These are phyloP conservation scores for Porphyrellus cyaneotinctus DNA, from an alignment of 768 basidiomycete genomes.

Conservation along the genomic window DNA sequence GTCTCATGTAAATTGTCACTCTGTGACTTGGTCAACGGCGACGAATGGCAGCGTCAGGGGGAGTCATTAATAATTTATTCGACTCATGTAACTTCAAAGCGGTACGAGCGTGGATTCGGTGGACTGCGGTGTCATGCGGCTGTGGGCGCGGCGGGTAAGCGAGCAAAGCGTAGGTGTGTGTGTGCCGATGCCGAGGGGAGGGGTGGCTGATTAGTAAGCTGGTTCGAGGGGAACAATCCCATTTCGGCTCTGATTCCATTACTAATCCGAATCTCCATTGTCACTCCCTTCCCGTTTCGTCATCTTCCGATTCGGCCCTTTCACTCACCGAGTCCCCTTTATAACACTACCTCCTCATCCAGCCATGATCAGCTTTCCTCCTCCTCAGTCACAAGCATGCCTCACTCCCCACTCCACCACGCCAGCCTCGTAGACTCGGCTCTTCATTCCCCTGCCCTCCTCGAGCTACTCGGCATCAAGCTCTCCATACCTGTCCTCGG, in stretches of 20 bases:
- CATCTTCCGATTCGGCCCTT: constrained; percentile 35
- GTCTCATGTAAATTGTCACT: too few relatives aligned
- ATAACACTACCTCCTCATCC: constrained; percentile 24
- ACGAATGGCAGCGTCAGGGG: neutral
- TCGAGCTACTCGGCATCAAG: constrained; percentile 66
- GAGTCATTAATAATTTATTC: neutral
- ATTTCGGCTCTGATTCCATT: constrained; percentile 23
- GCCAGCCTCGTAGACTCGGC: constrained; percentile 61
- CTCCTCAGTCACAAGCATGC: constrained; percentile 12
- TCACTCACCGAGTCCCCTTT: constrained; percentile 26
- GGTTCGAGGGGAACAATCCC: neutral
- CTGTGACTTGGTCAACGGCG: constrained; percentile 14
- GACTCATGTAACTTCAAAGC: too few relatives aligned
- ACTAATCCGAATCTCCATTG: constrained; percentile 26
- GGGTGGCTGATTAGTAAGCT: constrained; percentile 9
- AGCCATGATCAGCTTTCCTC: constrained; percentile 11
- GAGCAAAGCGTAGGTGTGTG: neutral
- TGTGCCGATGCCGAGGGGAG: neutral
- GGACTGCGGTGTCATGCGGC: neutral
- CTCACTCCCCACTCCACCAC: constrained; percentile 37
- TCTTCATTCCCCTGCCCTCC: constrained; percentile 58
- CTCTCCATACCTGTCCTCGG: constrained; percentile 60
- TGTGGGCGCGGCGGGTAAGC: neutral
- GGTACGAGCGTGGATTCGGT: neutral
- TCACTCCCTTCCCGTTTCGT: constrained; percentile 27